phyloP scores from a whole-genome alignment of 2,329 filamentous ascomycete genomes.

The Cephalotrichum gorgonifer region DNA sequence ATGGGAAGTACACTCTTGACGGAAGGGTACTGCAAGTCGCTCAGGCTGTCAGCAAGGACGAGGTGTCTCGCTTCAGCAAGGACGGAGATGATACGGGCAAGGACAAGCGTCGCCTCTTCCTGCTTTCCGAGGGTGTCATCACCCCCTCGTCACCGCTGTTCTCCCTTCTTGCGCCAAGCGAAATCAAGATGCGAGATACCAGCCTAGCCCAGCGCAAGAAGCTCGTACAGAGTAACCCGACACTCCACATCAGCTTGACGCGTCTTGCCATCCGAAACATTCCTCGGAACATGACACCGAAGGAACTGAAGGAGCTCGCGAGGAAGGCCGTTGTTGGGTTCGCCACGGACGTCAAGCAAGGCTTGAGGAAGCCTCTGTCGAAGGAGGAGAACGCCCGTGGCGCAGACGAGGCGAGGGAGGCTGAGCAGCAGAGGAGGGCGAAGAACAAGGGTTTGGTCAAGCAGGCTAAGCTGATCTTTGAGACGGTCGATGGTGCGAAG shows the following conservation, averaged over 20 bases:
- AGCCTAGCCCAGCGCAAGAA: conserved; percentile 81
- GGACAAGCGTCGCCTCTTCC: conserved; percentile 83
- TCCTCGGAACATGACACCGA: conserved; percentile 70
- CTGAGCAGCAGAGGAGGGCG: conserved; percentile 67
- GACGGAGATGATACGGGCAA: conserved; percentile 67
- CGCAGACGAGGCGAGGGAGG: conserved; percentile 67
- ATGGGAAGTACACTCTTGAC: conserved; percentile 81
- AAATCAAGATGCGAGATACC: conserved; percentile 79
- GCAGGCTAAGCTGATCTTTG: conserved; percentile 92
- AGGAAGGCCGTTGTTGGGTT: conserved; percentile 91
- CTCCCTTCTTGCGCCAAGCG: conserved; percentile 62
- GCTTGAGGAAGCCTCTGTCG: conserved; percentile 66
- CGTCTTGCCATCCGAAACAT: conserved; percentile 88
- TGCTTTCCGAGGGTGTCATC: conserved; percentile 80
- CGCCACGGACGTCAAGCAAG: conserved; percentile 75
- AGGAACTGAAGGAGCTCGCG: conserved; percentile 83
- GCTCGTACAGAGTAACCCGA: conserved; percentile 83
- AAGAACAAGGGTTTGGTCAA: conserved; percentile 81
- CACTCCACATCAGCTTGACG: conserved; percentile 78
- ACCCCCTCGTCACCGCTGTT: conserved; percentile 68
- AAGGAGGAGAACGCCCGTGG: conserved; percentile 79
- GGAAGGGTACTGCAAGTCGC: conserved; percentile 78
- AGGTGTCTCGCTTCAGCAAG: conserved; percentile 61
- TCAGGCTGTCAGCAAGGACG: conserved; percentile 72
- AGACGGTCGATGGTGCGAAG: conserved; percentile 77